Base-by-base conservation (phyloP, 257 asterid species). In the Echites panduratus region DNA sequence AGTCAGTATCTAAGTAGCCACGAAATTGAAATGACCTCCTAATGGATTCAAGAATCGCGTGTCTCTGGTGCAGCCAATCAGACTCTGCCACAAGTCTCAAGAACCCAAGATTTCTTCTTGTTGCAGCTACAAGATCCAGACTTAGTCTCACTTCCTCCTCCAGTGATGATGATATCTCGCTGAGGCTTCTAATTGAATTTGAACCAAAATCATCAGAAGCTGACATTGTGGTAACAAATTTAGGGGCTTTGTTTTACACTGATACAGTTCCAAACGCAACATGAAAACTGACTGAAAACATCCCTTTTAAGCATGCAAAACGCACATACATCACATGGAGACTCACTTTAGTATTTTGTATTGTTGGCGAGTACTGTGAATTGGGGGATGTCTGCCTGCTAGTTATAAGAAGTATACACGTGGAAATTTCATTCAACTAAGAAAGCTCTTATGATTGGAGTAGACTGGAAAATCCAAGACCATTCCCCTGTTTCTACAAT, bases 71-170 rank as follows among this genome's bases (percentile, higher is more conserved):
- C 26, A 91, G 88, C 88, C 91, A 89, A 5, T 64, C 85, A 66
- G 88, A 83, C 48, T 91, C 96, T 10, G 84, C 70, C 40, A 93
- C 90, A 56, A 87, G 81, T 61, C 86, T 87, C n/a, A 93, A 77
- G 67, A 93, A 86, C 52, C 78, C 81, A 62, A 93, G 84, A 75
- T 87, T 89, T 75, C 86, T 84, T 68, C 92, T 83, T 4, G 96
- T 87, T 66, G 96, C 95, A 69, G 98, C 82, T 2, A 89, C 96
- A 78, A 93, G 98, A 87, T 93, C 96, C 20, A 93, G 66, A 72
- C 84, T 73, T 76, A 89, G 66, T 0, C 83, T 78, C 66, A 85
- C 73, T 0, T 90, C 78, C 70, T 78, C 91, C n/a, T 81, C 85
- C 65, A 87, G 90, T 0, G 90, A 79, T 38, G 44, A 48, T 2